Evolutionary conservation across 1,139 yeast genomes (phyloP).

Genomic region (Lodderomyces theae): DNA sequence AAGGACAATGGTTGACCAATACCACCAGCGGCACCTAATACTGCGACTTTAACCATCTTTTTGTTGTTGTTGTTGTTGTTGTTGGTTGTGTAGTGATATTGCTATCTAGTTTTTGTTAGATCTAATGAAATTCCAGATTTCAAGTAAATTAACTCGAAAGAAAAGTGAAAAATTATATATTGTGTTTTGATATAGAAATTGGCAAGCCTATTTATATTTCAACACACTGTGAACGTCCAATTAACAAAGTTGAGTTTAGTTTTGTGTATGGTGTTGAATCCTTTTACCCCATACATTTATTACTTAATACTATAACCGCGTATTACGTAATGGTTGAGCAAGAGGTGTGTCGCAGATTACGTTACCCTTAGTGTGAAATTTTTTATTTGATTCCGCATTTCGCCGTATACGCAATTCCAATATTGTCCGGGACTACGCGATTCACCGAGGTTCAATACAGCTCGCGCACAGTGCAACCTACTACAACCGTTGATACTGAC

Average conservation of each 20-base stretch:
- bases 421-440: neutral
- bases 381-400: neutral
- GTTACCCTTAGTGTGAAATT: neutral
- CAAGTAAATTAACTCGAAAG: neutral
- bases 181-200: neutral
- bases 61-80: neutral
- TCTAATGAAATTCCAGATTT: conserved; percentile 2
- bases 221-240: neutral
- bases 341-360: too few species aligned
- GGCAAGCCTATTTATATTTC: neutral
- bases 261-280: neutral
- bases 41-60: conserved; percentile 67
- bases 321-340: too few species aligned
- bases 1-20: conserved; percentile 97
- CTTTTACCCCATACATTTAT: neutral
- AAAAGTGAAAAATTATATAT: neutral
- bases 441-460: neutral
- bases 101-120: too few species aligned
- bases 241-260: neutral
- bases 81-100: neutral
- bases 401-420: neutral
- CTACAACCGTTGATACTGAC: too few species aligned
- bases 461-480: too few species aligned
- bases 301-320: too few species aligned
- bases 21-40: conserved; percentile 97